These are phyloP conservation scores for Colletotrichum lupini DNA, from an alignment of 2,329 filamentous ascomycete species.

Conservation along the genomic window DNA sequence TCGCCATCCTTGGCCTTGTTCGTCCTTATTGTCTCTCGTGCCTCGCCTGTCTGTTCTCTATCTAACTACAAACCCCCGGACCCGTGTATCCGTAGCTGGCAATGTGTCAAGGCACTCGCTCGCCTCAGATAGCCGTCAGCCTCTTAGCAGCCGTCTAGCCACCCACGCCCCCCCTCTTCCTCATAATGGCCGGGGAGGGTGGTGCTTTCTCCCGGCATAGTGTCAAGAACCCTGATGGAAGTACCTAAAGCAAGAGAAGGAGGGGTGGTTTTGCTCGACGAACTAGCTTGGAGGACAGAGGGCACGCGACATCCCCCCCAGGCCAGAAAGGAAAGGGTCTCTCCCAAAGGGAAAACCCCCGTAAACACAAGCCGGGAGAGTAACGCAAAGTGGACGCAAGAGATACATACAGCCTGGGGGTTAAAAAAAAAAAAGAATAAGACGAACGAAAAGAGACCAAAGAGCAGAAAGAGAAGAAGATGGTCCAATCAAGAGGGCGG, in stretches of 20 bases:
- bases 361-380: neutral
- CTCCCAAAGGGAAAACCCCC: conserved; percentile 5
- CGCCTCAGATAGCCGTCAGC: conserved; percentile 16
- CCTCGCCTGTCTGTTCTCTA: neutral
- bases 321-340: conserved; percentile 17
- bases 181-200: neutral
- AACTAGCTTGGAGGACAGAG: conserved; percentile 17
- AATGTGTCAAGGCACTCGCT: conserved; percentile 23
- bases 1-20: conserved; percentile 25
- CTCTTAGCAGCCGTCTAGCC: conserved; percentile 24
- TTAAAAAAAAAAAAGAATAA: neutral
- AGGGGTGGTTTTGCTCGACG: conserved; percentile 1
- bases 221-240: conserved; percentile 19
- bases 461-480: neutral
- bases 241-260: neutral
- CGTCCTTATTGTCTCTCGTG: neutral
- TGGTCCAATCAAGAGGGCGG: conserved; percentile 21
- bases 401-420: neutral
- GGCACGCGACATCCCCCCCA: conserved; percentile 32
- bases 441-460: neutral
- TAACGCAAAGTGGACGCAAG: neutral
- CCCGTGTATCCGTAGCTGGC: conserved; percentile 6
- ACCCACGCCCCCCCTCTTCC: conserved; percentile 13
- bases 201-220: neutral
- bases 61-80: conserved; percentile 28